Base-by-base conservation (phyloP, 495 filamentous ascomycete genomes). In the Parachaetomium inaequale region DNA sequence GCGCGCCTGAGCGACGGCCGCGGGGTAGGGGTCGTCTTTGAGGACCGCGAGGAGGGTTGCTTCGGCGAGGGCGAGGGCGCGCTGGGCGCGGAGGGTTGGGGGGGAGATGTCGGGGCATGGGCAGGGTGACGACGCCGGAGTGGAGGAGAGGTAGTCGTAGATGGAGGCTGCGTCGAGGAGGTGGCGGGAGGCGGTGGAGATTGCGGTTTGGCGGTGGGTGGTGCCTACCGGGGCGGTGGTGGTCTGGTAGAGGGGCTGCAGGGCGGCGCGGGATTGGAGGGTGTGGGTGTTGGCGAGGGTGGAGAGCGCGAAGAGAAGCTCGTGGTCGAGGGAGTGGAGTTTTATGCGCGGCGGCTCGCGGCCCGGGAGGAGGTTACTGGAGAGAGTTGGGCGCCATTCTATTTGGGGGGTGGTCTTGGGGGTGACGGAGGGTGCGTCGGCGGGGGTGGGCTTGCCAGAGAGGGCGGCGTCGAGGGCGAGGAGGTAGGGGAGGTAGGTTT, bases 11-110 rank as follows among this genome's bases (percentile, higher is more conserved):
- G 89, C 84, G 32, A 91, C 87, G 15, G 84, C 83, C 3, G 86
- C 85, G 1, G 94, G 86, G 67, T 98, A 96, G 0, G 93, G 91
- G 69, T 98, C 94, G 66, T 96, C 93, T 67, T 96, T 97, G 31
- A 93, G 74, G 1, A 97, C 91, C 3, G 91, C 89, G 2, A 96
- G 79, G 7, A 98, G 82, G 0, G 93, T 97, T 0, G 94, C 93
- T 71, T 96, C 92, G 0, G 91, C 89, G 12, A 95, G 75, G 0
- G 92, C 87, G 7, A 97, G 80, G 2, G 82, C 82, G 14, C 86
- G 80, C 28, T 96, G 79, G 6, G 91, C 91, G 0, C 81, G 78
- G n/a, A 92, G 83, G 4, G 85, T 81, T 0, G 84, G 71, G 2
- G 85, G 78, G 32, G 84, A 76, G 36, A 94, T 83, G 68, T 96